A percentile compares a stretch with the other conserved stretches of the same genome.
phyloP scores from a whole-genome alignment of 805 yeast genomes.

The Lipomyces chichibuensis region DNA sequence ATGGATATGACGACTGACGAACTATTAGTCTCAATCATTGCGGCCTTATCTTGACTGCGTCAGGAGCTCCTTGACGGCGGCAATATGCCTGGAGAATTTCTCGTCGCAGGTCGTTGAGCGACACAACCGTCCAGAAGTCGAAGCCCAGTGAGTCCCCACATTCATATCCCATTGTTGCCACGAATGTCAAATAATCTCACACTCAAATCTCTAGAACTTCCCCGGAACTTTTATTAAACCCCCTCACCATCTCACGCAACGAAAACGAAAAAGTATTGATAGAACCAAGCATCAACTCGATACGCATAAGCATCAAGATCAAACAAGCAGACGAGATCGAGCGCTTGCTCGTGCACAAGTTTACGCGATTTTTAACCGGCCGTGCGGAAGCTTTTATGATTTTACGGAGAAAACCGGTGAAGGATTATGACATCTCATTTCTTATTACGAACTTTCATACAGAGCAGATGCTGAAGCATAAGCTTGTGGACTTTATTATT shows the following conservation, averaged over 20 bases:
- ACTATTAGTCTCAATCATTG: constrained; percentile 86
- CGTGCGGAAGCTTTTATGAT: constrained; percentile 95
- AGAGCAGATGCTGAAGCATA: constrained; percentile 91
- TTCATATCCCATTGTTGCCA: not conserved
- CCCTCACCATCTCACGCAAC: constrained; percentile 87
- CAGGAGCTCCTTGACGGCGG: constrained; percentile 89
- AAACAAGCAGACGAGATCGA: constrained; percentile 98
- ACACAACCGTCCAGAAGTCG: constrained; percentile 96
- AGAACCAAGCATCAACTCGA: constrained; percentile 91
- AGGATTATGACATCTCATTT: constrained; percentile 91
- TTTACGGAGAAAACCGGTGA: constrained; percentile 85
- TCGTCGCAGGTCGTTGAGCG: constrained; percentile 95
- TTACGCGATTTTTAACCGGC: constrained; percentile 88
- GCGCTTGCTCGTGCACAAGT: constrained; percentile 89
- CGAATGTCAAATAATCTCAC: not conserved
- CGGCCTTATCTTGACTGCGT: constrained; percentile 95
- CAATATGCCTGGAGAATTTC: constrained; percentile 88
- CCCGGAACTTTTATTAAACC: constrained; percentile 81
- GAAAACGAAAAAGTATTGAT: constrained; percentile 90
- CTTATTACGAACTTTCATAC: constrained; percentile 92
- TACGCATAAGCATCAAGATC: constrained; percentile 86
- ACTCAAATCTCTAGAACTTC: constrained; percentile 53
- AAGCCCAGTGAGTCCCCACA: constrained; percentile 53
- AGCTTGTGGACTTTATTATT: constrained; percentile 92
- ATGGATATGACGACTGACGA: not conserved